A percentile compares a stretch with the other conserved stretches of the same genome.
Evolutionary conservation across 495 filamentous ascomycete genomes (phyloP).

Genomic region (Annulohypoxylon bovei): DNA sequence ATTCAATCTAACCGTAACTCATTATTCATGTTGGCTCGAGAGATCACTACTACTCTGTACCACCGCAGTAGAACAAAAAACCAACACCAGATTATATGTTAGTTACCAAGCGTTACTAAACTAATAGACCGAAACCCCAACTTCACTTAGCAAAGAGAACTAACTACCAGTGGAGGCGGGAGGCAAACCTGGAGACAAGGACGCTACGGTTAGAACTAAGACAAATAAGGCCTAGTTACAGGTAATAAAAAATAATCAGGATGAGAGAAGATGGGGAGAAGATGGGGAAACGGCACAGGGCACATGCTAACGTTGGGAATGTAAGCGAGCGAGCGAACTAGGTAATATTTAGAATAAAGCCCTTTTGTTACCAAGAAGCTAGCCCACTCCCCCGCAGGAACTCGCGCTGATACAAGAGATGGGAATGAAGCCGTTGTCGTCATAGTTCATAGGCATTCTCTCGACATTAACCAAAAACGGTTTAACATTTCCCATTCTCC

Average conservation of each 20-base stretch:
- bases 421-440: conserved; percentile 32
- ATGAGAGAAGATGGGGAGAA: conserved; percentile 19
- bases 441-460: conserved; percentile 7
- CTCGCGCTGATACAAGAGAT: background rate
- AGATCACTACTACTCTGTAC: background rate
- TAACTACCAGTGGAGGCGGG: background rate
- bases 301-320: conserved; percentile 1
- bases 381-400: conserved; percentile 25
- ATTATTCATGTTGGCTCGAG: background rate
- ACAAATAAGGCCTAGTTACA: conserved; percentile 16
- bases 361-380: conserved; percentile 4
- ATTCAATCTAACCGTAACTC: background rate
- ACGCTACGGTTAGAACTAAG: background rate
- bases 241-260: conserved; percentile 1
- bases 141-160: background rate
- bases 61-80: background rate
- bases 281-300: conserved; percentile 20
- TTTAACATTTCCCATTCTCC: conserved; percentile 15
- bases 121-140: conserved; percentile 16
- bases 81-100: background rate
- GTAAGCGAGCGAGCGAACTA: conserved; percentile 18
- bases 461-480: conserved; percentile 18
- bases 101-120: background rate
- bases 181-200: background rate
- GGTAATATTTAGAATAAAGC: too few species aligned